Evolutionary conservation across 768 basidiomycete species (phyloP).

Genomic region (Porphyrellus cyaneotinctus): DNA sequence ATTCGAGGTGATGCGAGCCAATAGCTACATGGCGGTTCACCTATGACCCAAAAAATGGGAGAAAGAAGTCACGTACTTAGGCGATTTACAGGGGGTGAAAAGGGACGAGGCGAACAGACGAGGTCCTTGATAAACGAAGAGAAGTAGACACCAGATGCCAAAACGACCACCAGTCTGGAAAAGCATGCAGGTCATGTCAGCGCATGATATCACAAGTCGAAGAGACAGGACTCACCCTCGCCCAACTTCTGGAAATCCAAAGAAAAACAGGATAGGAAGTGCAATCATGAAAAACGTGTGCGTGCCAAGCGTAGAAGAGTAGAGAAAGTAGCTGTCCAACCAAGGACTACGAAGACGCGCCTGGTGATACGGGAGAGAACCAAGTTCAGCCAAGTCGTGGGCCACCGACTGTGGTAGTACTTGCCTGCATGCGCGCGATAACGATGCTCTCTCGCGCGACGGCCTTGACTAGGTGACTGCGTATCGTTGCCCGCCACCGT

Average conservation of each 20-base stretch:
- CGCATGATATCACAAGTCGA: neutral
- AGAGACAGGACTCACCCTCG: slow-evolving; percentile 54
- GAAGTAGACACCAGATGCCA: slow-evolving; percentile 80
- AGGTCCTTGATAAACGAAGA: slow-evolving; percentile 88
- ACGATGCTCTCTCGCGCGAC: slow-evolving; percentile 58
- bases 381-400: slow-evolving; percentile 7
- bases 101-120: slow-evolving; percentile 86
- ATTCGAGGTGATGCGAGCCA: slow-evolving; percentile 80
- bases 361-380: slow-evolving; percentile 27
- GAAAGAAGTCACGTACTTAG: slow-evolving; percentile 54
- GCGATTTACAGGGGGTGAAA: slow-evolving; percentile 86
- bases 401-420: slow-evolving; percentile 12
- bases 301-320: slow-evolving; percentile 74
- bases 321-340: slow-evolving; percentile 80
- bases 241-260: slow-evolving; percentile 69
- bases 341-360: slow-evolving; percentile 54
- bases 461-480: slow-evolving; percentile 47
- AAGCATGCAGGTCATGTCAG: neutral
- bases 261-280: slow-evolving; percentile 85
- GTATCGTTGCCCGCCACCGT: slow-evolving; percentile 61
- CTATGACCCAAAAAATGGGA: neutral
- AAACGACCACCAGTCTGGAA: slow-evolving; percentile 59
- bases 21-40: slow-evolving; percentile 47
- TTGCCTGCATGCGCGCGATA: slow-evolving; percentile 67
- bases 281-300: slow-evolving; percentile 94